Evolutionary conservation across 78 protist species (phyloP).

Genomic region (Creolimax fragrantissima): DNA sequence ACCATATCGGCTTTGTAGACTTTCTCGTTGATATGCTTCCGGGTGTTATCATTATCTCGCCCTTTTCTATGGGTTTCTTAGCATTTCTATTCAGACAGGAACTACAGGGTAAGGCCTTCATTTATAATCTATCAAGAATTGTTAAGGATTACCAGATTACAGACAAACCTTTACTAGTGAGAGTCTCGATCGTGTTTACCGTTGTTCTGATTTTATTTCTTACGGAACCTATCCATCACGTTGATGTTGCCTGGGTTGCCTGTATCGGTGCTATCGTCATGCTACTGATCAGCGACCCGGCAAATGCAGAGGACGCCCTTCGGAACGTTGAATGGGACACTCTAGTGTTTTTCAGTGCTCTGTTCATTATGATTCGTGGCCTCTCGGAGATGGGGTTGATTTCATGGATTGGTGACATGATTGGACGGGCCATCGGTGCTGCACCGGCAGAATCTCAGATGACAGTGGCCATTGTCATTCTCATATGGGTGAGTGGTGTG

Average conservation of each 20-base stretch:
- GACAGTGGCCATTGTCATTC: constrained; percentile 36
- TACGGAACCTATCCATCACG: constrained; percentile 19
- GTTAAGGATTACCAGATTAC: constrained; percentile 9
- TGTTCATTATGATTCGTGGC: constrained; percentile 32
- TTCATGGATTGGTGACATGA: constrained; percentile 25
- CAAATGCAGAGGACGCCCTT: constrained; percentile 11
- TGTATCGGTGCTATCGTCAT: constrained; percentile 40
- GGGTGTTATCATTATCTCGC: constrained; percentile 1
- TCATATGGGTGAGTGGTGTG: constrained; percentile 55
- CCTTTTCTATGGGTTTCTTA: constrained; percentile 4
- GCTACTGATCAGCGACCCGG: constrained; percentile 10
- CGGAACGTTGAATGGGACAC: constrained; percentile 60
- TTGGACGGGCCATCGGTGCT: not conserved
- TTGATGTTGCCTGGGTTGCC: constrained; percentile 51
- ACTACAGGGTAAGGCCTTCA: not conserved
- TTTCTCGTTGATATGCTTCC: constrained; percentile 27
- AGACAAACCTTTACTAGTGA: not conserved
- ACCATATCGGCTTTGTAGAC: constrained; percentile 33
- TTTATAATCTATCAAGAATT: not conserved
- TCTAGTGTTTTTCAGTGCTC: constrained; percentile 19
- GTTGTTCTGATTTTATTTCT: constrained; percentile 39
- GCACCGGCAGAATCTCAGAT: constrained; percentile 15
- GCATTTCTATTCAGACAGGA: not conserved
- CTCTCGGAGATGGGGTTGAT: constrained; percentile 53
- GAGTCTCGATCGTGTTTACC: not conserved